Conservation (phyloP, 768 basidiomycete genomes). For the Calocybe cyanea region DNA sequence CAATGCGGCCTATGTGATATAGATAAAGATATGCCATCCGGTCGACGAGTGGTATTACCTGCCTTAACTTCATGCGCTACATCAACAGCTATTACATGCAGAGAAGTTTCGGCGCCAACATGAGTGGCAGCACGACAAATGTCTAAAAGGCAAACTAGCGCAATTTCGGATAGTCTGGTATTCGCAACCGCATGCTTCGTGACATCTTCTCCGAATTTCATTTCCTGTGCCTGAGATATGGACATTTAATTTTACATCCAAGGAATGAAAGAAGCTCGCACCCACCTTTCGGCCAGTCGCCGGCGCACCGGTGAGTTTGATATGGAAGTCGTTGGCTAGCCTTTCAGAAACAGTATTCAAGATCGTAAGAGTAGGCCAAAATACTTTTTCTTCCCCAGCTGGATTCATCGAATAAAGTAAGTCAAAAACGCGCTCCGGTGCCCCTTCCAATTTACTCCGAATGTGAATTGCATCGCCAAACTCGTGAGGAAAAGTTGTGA, state of each 20-base stretch:
- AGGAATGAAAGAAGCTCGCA: background rate
- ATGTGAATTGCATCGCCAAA: constrained; percentile 68
- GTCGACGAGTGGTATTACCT: background rate
- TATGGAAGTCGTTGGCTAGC: constrained; percentile 54
- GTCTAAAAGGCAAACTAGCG: constrained; percentile 72
- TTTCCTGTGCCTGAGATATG: constrained; percentile 32
- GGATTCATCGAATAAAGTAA: constrained; percentile 51
- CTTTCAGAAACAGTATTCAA: constrained; percentile 76
- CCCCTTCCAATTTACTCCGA: constrained; percentile 69
- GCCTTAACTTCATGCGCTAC: constrained; percentile 82
- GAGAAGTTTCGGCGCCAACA: constrained; percentile 42
- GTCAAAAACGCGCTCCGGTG: constrained; percentile 86
- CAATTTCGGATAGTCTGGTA: constrained; percentile 62
- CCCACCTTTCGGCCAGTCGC: constrained; percentile 37
- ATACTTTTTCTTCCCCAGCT: constrained; percentile 44
- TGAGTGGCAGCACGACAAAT: constrained; percentile 69
- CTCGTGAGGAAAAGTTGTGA: constrained; percentile 72
- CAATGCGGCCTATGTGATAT: constrained; percentile 23
- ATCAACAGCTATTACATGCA: constrained; percentile 66
- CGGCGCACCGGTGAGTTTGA: constrained; percentile 22
- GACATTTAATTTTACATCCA: constrained; percentile 1
- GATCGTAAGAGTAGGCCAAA: constrained; percentile 81
- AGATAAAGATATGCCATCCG: background rate
- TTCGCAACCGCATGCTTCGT: constrained; percentile 50
- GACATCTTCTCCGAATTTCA: constrained; percentile 60